Evolutionary conservation across 805 yeast species (phyloP).

Genomic region (Candida broadrunensis): DNA sequence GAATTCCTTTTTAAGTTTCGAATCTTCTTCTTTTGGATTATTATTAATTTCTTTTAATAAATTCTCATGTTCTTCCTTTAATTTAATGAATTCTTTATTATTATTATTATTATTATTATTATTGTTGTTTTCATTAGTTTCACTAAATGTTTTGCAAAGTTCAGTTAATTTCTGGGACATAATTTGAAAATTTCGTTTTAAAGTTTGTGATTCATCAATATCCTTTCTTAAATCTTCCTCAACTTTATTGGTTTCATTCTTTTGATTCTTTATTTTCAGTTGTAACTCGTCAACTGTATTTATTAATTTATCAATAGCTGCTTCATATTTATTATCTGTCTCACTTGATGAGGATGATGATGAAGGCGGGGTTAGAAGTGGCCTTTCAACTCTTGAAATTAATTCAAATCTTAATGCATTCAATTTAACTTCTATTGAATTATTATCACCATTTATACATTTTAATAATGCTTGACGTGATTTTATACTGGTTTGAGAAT

Average conservation of each 20-base stretch:
- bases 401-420: conserved; percentile 20
- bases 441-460: conserved; percentile 12
- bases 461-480: conserved; percentile 14
- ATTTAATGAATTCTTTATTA: neutral
- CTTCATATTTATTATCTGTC: neutral
- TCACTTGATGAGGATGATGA: neutral
- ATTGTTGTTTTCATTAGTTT: neutral
- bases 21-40: neutral
- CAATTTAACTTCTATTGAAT: conserved; percentile 16
- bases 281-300: conserved; percentile 20
- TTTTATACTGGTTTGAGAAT: conserved; percentile 12
- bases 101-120: conserved; percentile 6
- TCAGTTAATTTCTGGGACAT: conserved; percentile 17
- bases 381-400: conserved; percentile 8
- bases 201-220: conserved; percentile 16
- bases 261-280: conserved; percentile 17
- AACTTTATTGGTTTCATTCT: conserved; percentile 14
- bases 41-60: neutral
- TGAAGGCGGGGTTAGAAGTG: neutral
- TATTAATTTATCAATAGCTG: neutral
- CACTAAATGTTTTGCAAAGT: conserved; percentile 10
- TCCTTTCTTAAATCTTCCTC: conserved; percentile 22
- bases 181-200: conserved; percentile 17
- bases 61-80: conserved; percentile 3
- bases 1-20: conserved; percentile 12